Conservation (phyloP, 2,329 filamentous ascomycete genomes). For the Sclerotinia trifoliorum region DNA sequence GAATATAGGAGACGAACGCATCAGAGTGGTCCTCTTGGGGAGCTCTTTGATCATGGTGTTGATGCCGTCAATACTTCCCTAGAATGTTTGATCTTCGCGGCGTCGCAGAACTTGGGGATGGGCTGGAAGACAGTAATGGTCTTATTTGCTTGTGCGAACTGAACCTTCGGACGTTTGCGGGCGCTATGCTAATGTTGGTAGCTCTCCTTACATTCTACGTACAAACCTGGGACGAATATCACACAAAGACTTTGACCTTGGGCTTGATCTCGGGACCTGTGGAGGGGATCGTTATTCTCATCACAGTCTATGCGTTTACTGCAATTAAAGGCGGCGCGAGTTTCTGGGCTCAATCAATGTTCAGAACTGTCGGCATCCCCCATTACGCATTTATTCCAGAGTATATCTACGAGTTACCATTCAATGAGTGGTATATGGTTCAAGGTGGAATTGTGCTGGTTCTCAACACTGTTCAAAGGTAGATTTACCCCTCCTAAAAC, state of each 20-base stretch:
- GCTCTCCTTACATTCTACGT: conserved; percentile 95
- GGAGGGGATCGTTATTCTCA: conserved; percentile 85
- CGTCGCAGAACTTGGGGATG: conserved; percentile 89
- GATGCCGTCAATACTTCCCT: conserved; percentile 96
- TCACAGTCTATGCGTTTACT: conserved; percentile 78
- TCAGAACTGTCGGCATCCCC: conserved; percentile 73
- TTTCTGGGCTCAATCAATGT: conserved; percentile 84
- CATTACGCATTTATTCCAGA: conserved; percentile 63
- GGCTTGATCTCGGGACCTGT: conserved; percentile 92
- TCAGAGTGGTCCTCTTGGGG: conserved; percentile 90
- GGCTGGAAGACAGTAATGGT: conserved; percentile 83
- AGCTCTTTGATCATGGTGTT: conserved; percentile 96
- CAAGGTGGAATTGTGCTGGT: conserved; percentile 80
- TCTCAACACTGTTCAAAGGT: conserved; percentile 76
- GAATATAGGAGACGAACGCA: conserved; percentile 67
- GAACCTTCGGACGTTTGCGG: background rate
- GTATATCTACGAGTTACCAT: conserved; percentile 74
- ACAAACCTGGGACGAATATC: conserved; percentile 99
- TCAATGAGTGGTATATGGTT: conserved; percentile 89
- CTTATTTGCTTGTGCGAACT: conserved; percentile 72
- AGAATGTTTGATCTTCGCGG: conserved; percentile 88
- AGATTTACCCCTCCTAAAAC: conserved; percentile 19
- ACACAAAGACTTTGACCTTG: conserved; percentile 91
- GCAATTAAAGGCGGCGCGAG: conserved; percentile 82
- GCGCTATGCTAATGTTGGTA: conserved; percentile 40